A percentile compares a stretch with the other conserved stretches of the same genome.
These are phyloP conservation scores for Boletus insuetus DNA, from an alignment of 768 basidiomycete genomes.

Conservation along the genomic window DNA sequence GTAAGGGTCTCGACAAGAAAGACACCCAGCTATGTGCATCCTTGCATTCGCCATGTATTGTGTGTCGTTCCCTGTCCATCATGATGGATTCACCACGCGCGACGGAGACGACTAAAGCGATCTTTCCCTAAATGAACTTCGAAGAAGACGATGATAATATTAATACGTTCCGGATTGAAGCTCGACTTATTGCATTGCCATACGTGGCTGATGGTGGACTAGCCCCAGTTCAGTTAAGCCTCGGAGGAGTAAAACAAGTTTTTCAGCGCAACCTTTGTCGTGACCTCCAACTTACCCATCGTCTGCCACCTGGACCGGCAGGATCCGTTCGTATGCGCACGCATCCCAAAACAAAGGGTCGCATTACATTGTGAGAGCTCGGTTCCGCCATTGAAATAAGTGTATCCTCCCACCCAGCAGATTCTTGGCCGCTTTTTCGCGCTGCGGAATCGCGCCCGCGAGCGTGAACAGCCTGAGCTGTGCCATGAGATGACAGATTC, in stretches of 20 bases:
- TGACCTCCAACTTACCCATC: neutral
- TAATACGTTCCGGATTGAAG: constrained; percentile 1
- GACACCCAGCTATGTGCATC: neutral
- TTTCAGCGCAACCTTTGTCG: neutral
- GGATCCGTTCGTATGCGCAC: neutral
- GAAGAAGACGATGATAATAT: constrained; percentile 7
- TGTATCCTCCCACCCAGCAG: neutral
- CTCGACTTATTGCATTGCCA: constrained; percentile 12
- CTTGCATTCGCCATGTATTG: no score
- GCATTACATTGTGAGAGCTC: neutral
- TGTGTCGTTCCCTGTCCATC: neutral
- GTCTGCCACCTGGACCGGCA: neutral
- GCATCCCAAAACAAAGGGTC: neutral
- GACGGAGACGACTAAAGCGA: neutral
- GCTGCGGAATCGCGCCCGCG: neutral
- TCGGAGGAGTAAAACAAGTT: neutral
- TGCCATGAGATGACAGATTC: neutral
- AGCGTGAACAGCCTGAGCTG: neutral
- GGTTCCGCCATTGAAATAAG: neutral
- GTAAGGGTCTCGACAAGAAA: neutral
- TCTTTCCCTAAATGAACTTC: constrained; percentile 8
- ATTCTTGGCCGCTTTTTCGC: neutral
- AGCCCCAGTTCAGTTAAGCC: neutral
- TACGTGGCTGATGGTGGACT: constrained; percentile 1
- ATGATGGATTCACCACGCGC: neutral